A percentile compares a stretch with the other conserved stretches of the same genome.
Evolutionary conservation across 805 yeast species (phyloP).

Genomic region (Candida ficus): DNA sequence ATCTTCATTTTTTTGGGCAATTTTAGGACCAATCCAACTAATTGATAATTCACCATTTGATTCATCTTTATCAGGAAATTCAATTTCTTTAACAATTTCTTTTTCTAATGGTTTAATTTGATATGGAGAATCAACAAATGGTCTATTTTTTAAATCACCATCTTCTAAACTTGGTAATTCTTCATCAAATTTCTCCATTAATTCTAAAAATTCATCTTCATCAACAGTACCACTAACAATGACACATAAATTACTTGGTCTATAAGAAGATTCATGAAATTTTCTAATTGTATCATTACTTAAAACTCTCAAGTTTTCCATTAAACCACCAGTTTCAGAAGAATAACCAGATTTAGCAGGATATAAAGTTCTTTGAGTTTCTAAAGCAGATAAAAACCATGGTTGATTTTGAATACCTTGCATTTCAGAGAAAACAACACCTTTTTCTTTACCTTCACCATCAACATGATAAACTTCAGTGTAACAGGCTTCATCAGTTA

Average conservation of each 20-base stretch:
- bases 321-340: conserved; percentile 91
- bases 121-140: conserved; percentile 69
- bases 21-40: conserved; percentile 79
- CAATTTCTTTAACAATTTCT: conserved; percentile 44
- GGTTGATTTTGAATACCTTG: conserved; percentile 83
- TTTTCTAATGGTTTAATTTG: conserved; percentile 30
- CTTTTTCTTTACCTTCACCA: conserved; percentile 85
- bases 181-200: conserved; percentile 58
- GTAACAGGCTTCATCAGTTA: conserved; percentile 83
- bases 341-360: conserved; percentile 70
- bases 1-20: conserved; percentile 43
- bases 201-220: conserved; percentile 58
- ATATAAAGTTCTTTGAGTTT: conserved; percentile 53
- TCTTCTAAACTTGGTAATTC: conserved; percentile 38
- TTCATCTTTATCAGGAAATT: conserved; percentile 89
- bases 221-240: conserved; percentile 85
- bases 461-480: conserved; percentile 96
- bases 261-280: conserved; percentile 67
- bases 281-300: conserved; percentile 68
- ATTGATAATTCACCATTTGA: conserved; percentile 69
- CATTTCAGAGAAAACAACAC: conserved; percentile 97
- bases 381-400: conserved; percentile 58
- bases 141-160: conserved; percentile 39
- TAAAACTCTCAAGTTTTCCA: conserved; percentile 67
- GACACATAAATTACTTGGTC: conserved; percentile 80